Conservation (phyloP, 139 green algal genomes). For the Coelastrella sp. region DNA sequence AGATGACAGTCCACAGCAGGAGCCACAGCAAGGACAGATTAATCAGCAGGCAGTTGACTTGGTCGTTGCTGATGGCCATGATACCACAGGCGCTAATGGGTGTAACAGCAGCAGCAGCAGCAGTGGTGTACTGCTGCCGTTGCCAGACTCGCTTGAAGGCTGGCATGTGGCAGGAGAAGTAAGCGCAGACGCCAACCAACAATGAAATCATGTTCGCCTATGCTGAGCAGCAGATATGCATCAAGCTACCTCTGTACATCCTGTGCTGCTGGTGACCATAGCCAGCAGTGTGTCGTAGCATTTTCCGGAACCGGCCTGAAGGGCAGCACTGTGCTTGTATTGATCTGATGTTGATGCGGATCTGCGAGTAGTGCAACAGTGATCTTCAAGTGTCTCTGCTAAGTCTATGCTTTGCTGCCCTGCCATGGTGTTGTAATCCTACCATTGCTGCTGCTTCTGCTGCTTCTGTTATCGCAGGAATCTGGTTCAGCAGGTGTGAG, state of each 20-base stretch:
- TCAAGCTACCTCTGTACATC: no score
- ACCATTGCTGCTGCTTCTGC: background rate
- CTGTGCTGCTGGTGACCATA: no score
- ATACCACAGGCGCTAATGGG: background rate
- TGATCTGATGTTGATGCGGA: no score
- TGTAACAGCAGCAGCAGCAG: background rate
- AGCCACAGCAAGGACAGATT: background rate
- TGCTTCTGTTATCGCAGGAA: background rate
- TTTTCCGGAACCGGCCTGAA: no score
- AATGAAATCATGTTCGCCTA: background rate
- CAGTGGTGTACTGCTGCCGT: background rate
- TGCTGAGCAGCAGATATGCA: no score
- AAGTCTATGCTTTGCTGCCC: no score
- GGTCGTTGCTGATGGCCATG: background rate
- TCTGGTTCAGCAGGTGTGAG: conserved; percentile 14
- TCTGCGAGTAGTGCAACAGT: no score
- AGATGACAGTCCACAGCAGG: background rate
- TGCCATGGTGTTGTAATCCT: background rate
- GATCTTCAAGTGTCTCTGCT: no score
- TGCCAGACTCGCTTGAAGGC: conserved; percentile 55
- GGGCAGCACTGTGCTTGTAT: no score
- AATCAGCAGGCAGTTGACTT: background rate
- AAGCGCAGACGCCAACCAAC: background rate
- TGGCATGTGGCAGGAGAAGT: conserved; percentile 60
- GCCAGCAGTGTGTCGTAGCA: no score